Conservation (phyloP, 371 early-diverging fungal species). For the Rhizopus microsporus region DNA sequence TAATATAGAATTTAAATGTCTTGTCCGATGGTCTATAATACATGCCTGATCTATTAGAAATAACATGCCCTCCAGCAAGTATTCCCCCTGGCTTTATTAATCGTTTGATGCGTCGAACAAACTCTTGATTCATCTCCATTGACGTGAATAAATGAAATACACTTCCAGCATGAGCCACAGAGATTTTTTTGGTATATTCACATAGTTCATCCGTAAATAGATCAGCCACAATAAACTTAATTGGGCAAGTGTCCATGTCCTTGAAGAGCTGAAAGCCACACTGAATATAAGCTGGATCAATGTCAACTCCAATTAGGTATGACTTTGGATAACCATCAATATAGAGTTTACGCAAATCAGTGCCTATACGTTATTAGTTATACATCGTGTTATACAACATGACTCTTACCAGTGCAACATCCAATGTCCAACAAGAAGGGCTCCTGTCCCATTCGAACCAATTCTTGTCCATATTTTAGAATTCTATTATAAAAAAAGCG, state of each 20-base stretch:
- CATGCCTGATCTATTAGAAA: conserved; percentile 15
- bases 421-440: conserved; percentile 47
- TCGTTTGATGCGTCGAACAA: conserved; percentile 19
- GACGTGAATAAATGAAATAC: conserved; percentile 38
- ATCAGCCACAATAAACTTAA: conserved; percentile 31
- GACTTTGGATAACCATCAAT: conserved; percentile 43
- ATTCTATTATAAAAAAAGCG: conserved; percentile 41
- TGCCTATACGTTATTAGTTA: conserved; percentile 23
- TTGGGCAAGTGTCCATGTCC: conserved; percentile 27
- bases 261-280: conserved; percentile 38
- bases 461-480: conserved; percentile 23
- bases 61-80: conserved; percentile 42
- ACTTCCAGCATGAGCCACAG: conserved; percentile 39
- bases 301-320: conserved; percentile 37
- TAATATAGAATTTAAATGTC: conserved; percentile 28
- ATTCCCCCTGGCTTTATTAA: conserved; percentile 33
- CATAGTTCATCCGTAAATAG: conserved; percentile 17
- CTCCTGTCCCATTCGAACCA: conserved; percentile 4
- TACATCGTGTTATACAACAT: neutral
- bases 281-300: conserved; percentile 33
- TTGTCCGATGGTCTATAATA: conserved; percentile 21
- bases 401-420: conserved; percentile 44
- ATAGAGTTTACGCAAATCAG: conserved; percentile 40
- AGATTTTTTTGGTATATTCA: conserved; percentile 1
- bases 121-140: conserved; percentile 12